Evolutionary conservation across 352 stramenopile species (phyloP), one percentile per base, ranked within the genome.

Genomic region (Lagenidium sp.): DNA sequence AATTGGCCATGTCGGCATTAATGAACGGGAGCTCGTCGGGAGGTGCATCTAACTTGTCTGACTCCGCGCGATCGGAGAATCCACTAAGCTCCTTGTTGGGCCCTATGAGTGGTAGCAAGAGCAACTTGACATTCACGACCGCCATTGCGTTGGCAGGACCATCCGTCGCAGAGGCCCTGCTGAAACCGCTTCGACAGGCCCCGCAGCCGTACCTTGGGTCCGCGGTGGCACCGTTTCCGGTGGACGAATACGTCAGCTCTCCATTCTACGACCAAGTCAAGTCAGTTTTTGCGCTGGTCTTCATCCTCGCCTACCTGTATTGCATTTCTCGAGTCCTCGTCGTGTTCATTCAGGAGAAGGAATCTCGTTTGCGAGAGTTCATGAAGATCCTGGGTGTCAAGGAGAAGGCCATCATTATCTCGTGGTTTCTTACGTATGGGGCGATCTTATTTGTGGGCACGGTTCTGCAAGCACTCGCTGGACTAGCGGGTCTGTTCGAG

Each of bases 351-450:
- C 65, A 80, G 34, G 92, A 98, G 50, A 97, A 97, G 45, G 92
- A 98, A 57, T 65, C 70, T 2, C 72, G 83, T 6, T 57, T 96
- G 20, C 89, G 90, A 15, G 93, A 98, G 63, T 85, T 73, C 45
- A 91, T 98, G 63, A 94, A 94, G 43, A 97, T 97, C 41, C 85
- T 98, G 36, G 91, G 93, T n/a, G 63, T 98, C 12, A 80, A 65
- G 30, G 76, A 89, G 36, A 63, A 57, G 6, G 57, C 66, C 0
- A 82, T 89, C 37, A 47, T 85, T 15, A 44, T 77, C 6, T 82
- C 66, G 1, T 89, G 76, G 76, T 83, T 72, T 37, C 72, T 97
- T 16, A 95, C 85, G 28, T 95, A 95, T 59, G 49, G 65, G 12
- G 13, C 81, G 15, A 89, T 96, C 34, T 55, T 96, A 18, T 52